Conservation (phyloP, 2,329 filamentous ascomycete genomes). For the Ophiostoma himal-ulmi region DNA sequence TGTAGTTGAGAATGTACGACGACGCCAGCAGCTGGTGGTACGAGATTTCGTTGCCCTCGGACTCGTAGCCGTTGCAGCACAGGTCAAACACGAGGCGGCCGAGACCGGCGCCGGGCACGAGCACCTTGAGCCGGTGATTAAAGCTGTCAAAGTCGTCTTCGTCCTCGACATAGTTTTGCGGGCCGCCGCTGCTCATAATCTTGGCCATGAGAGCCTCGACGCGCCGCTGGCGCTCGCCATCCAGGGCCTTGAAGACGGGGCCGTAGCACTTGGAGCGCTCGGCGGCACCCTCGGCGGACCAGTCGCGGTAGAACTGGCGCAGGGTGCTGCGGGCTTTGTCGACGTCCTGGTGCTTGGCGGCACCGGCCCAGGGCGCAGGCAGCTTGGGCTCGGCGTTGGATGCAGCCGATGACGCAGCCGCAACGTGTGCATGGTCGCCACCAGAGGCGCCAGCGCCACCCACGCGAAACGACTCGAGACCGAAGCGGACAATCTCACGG, state of each 20-base stretch:
- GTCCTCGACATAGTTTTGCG: not conserved
- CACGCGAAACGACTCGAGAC: conserved; percentile 61
- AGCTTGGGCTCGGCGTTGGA: conserved; percentile 40
- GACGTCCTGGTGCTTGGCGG: conserved; percentile 67
- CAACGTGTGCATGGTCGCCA: not conserved
- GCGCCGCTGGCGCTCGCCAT: conserved; percentile 37
- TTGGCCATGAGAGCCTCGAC: conserved; percentile 22
- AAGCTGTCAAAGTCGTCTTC: conserved; percentile 19
- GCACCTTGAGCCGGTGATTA: conserved; percentile 52
- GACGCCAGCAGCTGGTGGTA: conserved; percentile 94
- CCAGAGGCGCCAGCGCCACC: not conserved
- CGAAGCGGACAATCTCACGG: conserved; percentile 66
- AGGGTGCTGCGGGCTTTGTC: conserved; percentile 91
- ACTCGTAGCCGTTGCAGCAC: conserved; percentile 62
- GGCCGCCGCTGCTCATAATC: conserved; percentile 16
- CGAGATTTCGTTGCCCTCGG: conserved; percentile 92
- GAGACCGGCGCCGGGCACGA: conserved; percentile 85
- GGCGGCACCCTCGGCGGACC: conserved; percentile 68
- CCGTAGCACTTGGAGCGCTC: conserved; percentile 75
- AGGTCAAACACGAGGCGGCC: conserved; percentile 87
- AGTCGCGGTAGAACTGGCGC: conserved; percentile 91
- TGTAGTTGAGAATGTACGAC: conserved; percentile 67
- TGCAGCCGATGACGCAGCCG: not conserved
- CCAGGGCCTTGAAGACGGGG: conserved; percentile 63
- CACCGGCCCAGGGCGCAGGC: conserved; percentile 59